Base-by-base conservation (phyloP, 306 rosid species). In the Boehmeria nivea region DNA sequence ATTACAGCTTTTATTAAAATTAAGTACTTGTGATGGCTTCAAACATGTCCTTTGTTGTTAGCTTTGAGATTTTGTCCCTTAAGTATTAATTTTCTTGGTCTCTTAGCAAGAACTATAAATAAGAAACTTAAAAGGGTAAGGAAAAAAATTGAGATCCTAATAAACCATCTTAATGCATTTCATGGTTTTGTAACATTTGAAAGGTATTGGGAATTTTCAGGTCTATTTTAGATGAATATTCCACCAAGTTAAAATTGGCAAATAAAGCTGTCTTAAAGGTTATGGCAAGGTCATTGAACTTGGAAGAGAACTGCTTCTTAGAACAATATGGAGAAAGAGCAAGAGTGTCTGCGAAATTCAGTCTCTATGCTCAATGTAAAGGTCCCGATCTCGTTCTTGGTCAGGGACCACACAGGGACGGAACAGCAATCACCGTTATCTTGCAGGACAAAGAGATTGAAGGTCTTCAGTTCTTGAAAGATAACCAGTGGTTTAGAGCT, bases 391-490 rank as follows among this genome's bases (percentile, higher is more conserved):
- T 43, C 15, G 37, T 60, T 27, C 60, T 59, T 7, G 61, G 66
- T 31, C 4, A 51, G 13, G 50, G 43, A 45, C 48, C 66, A 15
- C 72, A 66, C 28, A 43, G 36, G 1, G 72, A 66, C 6, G 43
- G 59, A 4, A 6, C 72, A 6, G 12, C 54, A 49, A 57, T 66
- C 43, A 66, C 72, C 59, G 8, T 39, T 26, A 8, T 57, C 12
- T 66, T 66, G 59, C 61, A 66, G 44, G 72, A 66, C 51, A 22
- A 59, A 48, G 75, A 70, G 52, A 81, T 78, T 3, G 93, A 85
- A 72, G 95, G 97, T 46, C 87, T 89, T 33, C 97, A 89, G 58
- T 43, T 89, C 60, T 70, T 76, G 70, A 81, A 72, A 72, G 93
- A 79, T 43, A 71, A 71, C 16, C 59, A 72, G 47, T 89, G 97